Conservation (phyloP, 2,329 filamentous ascomycete genomes). For the Calonectria ilicicola region DNA sequence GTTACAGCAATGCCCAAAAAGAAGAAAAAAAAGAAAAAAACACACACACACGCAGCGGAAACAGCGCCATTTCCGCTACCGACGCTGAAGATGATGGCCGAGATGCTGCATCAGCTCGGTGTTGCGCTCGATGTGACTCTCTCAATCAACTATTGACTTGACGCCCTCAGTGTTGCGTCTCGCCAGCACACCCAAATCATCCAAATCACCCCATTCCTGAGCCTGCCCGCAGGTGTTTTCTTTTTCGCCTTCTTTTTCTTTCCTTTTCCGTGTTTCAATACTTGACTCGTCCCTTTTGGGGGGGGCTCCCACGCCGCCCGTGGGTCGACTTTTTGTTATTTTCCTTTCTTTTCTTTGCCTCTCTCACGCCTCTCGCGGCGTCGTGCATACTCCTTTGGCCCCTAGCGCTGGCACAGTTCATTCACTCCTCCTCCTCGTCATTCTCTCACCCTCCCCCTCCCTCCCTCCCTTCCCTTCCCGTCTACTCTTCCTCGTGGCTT, state of each 20-base stretch:
- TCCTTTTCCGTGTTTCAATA: constrained; percentile 23
- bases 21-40: neutral
- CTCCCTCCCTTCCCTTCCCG: neutral
- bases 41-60: too few species aligned
- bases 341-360: neutral
- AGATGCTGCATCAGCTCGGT: neutral
- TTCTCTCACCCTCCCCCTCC: neutral
- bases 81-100: neutral
- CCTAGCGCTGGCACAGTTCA: constrained; percentile 8
- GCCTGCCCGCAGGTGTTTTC: neutral
- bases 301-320: neutral
- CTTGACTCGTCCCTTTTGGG: constrained; percentile 6
- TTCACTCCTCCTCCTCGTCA: constrained; percentile 5
- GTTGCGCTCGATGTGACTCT: neutral
- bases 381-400: neutral
- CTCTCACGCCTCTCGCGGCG: constrained; percentile 7
- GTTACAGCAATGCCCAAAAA: neutral
- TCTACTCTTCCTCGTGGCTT: constrained; percentile 18
- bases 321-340: constrained; percentile 4
- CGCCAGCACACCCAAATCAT: constrained; percentile 4
- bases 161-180: constrained; percentile 3
- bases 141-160: neutral
- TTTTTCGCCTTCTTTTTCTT: neutral
- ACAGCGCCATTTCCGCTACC: neutral
- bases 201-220: constrained; percentile 20